Conservation (phyloP, 257 asterid genomes). For the Penstemon davidsonii region DNA sequence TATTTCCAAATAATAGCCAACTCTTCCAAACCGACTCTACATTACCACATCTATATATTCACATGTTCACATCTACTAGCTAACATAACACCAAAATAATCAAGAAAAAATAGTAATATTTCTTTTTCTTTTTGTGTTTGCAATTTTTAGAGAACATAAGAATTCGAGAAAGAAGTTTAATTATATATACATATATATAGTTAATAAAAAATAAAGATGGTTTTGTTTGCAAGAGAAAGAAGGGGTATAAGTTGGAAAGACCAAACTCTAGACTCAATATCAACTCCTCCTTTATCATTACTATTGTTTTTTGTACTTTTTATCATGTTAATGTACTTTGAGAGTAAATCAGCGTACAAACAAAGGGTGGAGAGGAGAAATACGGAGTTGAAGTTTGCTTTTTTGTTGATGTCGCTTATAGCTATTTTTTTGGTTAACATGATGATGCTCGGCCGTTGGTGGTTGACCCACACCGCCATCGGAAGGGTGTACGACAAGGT, state of each 20-base stretch:
- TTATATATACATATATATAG: too few relatives aligned
- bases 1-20: too few relatives aligned
- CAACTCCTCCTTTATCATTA: constrained; percentile 66
- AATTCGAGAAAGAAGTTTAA: too few relatives aligned
- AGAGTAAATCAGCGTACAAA: constrained; percentile 36
- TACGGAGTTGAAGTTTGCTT: constrained; percentile 37
- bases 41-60: too few relatives aligned
- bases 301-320: constrained; percentile 55
- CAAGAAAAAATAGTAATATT: too few relatives aligned
- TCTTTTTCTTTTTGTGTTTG: too few relatives aligned
- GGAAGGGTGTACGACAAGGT: constrained; percentile 27
- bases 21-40: too few relatives aligned
- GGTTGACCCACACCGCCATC: constrained; percentile 37
- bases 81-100: too few relatives aligned
- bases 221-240: constrained; percentile 46
- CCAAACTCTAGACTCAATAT: constrained; percentile 50
- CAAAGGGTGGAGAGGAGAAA: constrained; percentile 42
- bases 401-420: constrained; percentile 45
- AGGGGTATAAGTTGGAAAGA: constrained; percentile 69
- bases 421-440: constrained; percentile 36
- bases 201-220: constrained; percentile 31
- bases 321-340: constrained; percentile 42
- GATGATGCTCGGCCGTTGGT: constrained; percentile 39
- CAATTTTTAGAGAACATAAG: too few relatives aligned
- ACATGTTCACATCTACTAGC: too few relatives aligned